Base-by-base conservation (phyloP, 1,139 yeast genomes). In the Yamadazyma songkhlaensis region DNA sequence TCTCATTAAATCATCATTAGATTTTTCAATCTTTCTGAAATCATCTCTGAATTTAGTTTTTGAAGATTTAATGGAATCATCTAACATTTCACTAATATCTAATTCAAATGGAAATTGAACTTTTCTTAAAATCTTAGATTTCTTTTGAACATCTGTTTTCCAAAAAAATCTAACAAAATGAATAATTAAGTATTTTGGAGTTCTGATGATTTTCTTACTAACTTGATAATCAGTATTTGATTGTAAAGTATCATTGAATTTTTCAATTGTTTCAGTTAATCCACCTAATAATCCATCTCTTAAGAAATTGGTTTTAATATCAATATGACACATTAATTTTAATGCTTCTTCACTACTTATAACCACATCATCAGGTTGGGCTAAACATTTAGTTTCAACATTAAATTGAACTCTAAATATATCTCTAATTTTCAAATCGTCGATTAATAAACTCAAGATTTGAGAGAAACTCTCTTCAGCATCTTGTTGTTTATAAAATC, bases 381-480 rank as follows among this genome's bases (percentile, higher is more conserved):
- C 85, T 17, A 76, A 61, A 51, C 83, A 77, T 50, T 74, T 81
- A 34, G 84, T 75, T 17, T 71, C 67, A 9, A 81, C 74, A 48
- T 77, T 81, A 54, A 85, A 83, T 23, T 73, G 68, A 32, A 95
- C 70, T 34, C 77, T 77, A 59, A 90, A 84, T 43, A 65, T 71
- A 46, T 79, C 77, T 37, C 79, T 78, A 25, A 81, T 47, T 17
- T 50, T 72, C 60, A 54, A 77, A 62, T 55, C 74, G 52, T 38
- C 71, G 64, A 77, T 64, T 45, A 88, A 60, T 25, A 74, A 62
- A 32, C 70, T 65, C 46, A 90, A 63, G 40, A 92, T 73, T 56
- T 86, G 94, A 10, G 96, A 83, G 64, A 81, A 89, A 20, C 94
- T 86, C 59, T 92, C 99, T 64, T 92, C 99, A 0, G 98, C 98